A percentile compares a stretch with the other conserved stretches of the same genome.
Evolutionary conservation across 306 rosid genomes (phyloP).

Genomic region (Vigna reflexopilosa): DNA sequence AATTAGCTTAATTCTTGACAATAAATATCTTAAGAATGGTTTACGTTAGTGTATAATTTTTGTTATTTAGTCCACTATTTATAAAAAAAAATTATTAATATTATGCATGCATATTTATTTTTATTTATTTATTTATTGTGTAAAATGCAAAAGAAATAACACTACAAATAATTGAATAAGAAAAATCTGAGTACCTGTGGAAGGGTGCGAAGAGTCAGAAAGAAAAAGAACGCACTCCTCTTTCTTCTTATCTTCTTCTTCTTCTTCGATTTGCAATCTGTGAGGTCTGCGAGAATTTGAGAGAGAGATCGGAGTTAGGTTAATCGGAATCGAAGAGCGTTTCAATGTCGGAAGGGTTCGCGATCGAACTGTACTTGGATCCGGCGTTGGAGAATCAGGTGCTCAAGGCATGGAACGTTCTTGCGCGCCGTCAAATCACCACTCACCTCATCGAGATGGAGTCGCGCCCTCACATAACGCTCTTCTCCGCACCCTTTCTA

Average conservation of each 20-base stretch:
- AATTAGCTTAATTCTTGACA: too few relatives aligned
- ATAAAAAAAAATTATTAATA: too few relatives aligned
- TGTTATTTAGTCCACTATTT: too few relatives aligned
- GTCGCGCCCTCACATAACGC: slow-evolving; percentile 97
- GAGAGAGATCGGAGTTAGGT: background rate
- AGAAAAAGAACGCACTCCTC: background rate
- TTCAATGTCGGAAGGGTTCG: slow-evolving; percentile 76
- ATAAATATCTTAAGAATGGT: too few relatives aligned
- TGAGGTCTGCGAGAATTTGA: too few relatives aligned
- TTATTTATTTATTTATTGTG: too few relatives aligned
- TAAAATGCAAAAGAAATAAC: too few relatives aligned
- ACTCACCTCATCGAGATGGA: slow-evolving; percentile 85
- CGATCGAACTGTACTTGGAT: slow-evolving; percentile 93
- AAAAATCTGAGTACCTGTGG: background rate
- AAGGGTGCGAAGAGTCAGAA: background rate
- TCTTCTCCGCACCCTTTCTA: slow-evolving; percentile 64
- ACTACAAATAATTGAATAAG: too few relatives aligned
- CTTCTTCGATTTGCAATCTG: too few relatives aligned
- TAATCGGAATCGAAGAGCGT: background rate
- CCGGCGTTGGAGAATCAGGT: slow-evolving; percentile 96
- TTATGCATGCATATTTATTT: too few relatives aligned
- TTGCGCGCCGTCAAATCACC: slow-evolving; percentile 91
- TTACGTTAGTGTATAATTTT: too few relatives aligned
- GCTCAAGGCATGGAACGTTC: slow-evolving; percentile 92
- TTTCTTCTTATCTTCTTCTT: background rate